Conservation (phyloP, 345 rosid genomes). For the Dovyalis caffra region DNA sequence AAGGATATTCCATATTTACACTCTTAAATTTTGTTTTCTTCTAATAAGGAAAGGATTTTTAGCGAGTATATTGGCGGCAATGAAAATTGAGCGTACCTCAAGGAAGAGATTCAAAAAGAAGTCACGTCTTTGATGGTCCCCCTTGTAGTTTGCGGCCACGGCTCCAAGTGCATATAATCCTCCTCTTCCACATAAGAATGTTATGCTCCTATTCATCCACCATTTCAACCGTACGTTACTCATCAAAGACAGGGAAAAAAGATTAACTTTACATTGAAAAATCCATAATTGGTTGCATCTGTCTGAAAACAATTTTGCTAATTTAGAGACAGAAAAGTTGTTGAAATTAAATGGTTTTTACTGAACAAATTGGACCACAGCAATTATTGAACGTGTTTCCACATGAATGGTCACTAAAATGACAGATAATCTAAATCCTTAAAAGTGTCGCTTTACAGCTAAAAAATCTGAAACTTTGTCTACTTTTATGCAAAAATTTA, state of each 20-base stretch:
- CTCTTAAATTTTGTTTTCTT: background rate
- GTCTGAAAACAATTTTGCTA: background rate
- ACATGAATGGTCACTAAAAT: background rate
- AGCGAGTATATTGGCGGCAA: background rate
- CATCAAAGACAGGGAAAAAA: background rate
- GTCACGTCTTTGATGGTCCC: constrained; percentile 54
- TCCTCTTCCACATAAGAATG: constrained; percentile 87
- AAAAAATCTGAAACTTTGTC: background rate
- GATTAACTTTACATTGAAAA: background rate
- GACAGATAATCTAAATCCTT: no score
- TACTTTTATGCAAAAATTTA: background rate
- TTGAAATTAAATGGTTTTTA: no score
- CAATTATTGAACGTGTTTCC: background rate
- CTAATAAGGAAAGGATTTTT: background rate
- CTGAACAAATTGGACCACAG: background rate
- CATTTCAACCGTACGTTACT: no score
- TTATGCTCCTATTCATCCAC: constrained; percentile 52
- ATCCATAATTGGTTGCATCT: background rate
- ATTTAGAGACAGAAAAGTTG: background rate
- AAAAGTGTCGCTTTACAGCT: background rate
- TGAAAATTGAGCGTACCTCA: constrained; percentile 38
- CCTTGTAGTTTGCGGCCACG: constrained; percentile 49
- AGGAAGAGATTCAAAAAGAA: constrained; percentile 55
- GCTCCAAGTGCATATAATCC: constrained; percentile 85
- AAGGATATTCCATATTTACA: background rate